Evolutionary conservation across 306 rosid species (phyloP).

Genomic region (Castanopsis chinensis): DNA sequence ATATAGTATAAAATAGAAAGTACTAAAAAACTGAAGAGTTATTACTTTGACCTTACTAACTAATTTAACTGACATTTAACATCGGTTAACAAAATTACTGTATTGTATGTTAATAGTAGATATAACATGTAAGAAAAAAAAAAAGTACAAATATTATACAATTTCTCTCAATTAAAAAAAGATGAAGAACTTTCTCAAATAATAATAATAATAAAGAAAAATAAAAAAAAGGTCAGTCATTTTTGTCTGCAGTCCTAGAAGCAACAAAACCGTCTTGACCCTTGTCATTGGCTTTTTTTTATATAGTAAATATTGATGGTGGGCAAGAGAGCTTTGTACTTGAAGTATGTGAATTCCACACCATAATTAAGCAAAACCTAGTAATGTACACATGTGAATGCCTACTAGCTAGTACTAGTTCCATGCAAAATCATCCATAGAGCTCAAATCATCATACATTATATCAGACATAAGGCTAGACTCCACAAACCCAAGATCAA

Average conservation of each 20-base stretch:
- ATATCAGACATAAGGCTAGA: constrained; percentile 50
- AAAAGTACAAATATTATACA: too few species aligned
- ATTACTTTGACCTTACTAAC: too few species aligned
- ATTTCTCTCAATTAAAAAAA: too few species aligned
- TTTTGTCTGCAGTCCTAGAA: not conserved
- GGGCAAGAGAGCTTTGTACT: not conserved
- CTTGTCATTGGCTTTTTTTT: not conserved
- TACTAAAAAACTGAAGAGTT: too few species aligned
- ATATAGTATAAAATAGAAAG: too few species aligned
- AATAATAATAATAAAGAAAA: too few species aligned
- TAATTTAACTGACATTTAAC: too few species aligned
- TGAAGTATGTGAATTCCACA: not conserved
- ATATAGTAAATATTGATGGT: not conserved
- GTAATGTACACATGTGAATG: constrained; percentile 5
- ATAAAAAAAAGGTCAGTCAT: not conserved
- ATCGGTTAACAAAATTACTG: too few species aligned
- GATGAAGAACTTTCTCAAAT: too few species aligned
- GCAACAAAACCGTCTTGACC: not conserved
- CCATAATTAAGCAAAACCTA: not conserved
- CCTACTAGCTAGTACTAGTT: constrained; percentile 36
- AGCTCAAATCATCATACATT: constrained; percentile 40
- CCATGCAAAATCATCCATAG: constrained; percentile 64
- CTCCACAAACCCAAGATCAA: constrained; percentile 65
- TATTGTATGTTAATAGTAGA: too few species aligned
- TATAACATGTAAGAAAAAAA: too few species aligned